Percentiles rank a stretch among this genome's conserved stretches.
Evolutionary conservation across 495 filamentous ascomycete species (phyloP).

Genomic region (Aspergillus conjunctus): DNA sequence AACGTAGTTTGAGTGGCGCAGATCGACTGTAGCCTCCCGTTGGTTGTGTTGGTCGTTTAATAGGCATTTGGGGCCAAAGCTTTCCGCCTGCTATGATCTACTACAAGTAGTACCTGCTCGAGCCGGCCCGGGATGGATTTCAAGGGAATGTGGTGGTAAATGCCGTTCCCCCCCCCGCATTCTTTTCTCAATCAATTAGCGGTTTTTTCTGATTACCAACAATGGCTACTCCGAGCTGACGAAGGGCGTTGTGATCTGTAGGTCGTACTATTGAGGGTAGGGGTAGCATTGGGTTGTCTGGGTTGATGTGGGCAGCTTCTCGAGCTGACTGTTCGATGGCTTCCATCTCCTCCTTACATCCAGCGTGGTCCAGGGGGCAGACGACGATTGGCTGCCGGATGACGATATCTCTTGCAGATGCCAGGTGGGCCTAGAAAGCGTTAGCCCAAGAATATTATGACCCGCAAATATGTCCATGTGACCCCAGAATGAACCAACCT

Average conservation of each 20-base stretch:
- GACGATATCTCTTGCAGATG: slow-evolving; percentile 85
- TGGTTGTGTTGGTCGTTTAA: neutral
- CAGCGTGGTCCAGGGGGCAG: slow-evolving; percentile 91
- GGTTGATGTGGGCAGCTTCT: slow-evolving; percentile 82
- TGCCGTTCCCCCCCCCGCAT: neutral
- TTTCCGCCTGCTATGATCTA: neutral
- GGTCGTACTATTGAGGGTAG: slow-evolving; percentile 78
- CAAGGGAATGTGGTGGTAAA: neutral
- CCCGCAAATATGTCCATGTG: too few relatives aligned
- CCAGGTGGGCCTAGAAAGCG: slow-evolving; percentile 73
- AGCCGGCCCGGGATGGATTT: neutral
- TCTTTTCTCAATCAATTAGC: slow-evolving; percentile 74
- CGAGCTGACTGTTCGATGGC: slow-evolving; percentile 93
- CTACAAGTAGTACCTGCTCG: neutral
- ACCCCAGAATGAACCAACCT: slow-evolving; percentile 58
- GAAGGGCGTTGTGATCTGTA: slow-evolving; percentile 72
- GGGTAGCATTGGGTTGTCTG: slow-evolving; percentile 86
- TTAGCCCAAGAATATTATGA: slow-evolving; percentile 9
- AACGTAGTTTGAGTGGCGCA: slow-evolving; percentile 14
- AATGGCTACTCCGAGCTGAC: slow-evolving; percentile 77
- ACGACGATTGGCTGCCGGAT: slow-evolving; percentile 94
- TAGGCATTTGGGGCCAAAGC: neutral
- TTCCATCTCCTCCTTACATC: slow-evolving; percentile 97
- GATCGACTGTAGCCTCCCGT: slow-evolving; percentile 6
- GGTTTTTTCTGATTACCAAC: slow-evolving; percentile 86